Evolutionary conservation across 1,284 basidiomycete species (phyloP).

Genomic region (Heterobasidion parviporum): DNA sequence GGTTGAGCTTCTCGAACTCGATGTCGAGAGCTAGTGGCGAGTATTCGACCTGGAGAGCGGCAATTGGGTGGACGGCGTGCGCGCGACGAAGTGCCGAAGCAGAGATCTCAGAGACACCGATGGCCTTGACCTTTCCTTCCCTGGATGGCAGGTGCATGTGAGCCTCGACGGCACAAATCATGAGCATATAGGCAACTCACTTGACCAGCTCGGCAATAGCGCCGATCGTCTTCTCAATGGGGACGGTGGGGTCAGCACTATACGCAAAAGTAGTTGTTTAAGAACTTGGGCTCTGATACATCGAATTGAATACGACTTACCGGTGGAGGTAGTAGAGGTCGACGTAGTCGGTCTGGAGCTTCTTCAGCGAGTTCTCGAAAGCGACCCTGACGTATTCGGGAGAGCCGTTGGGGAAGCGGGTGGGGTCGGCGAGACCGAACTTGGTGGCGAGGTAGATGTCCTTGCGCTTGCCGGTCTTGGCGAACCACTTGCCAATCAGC

Average conservation of each 20-base stretch:
- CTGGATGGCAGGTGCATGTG: slow-evolving; percentile 5
- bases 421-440: slow-evolving; percentile 21
- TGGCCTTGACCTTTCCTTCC: slow-evolving; percentile 30
- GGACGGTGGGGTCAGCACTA: slow-evolving; percentile 18
- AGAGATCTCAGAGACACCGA: slow-evolving; percentile 36
- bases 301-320: slow-evolving; percentile 8
- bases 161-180: not conserved
- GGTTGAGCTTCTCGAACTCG: slow-evolving; percentile 36
- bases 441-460: slow-evolving; percentile 42
- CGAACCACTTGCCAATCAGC: slow-evolving; percentile 27
- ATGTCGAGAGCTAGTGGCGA: slow-evolving; percentile 44
- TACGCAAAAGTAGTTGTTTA: not conserved
- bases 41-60: slow-evolving; percentile 53
- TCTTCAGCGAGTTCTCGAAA: slow-evolving; percentile 25
- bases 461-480: slow-evolving; percentile 26
- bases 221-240: slow-evolving; percentile 21
- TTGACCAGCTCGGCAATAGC: slow-evolving; percentile 27
- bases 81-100: slow-evolving; percentile 44
- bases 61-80: slow-evolving; percentile 49
- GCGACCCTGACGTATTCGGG: slow-evolving; percentile 21
- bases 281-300: not conserved
- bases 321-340: slow-evolving; percentile 31
- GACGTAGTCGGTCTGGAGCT: slow-evolving; percentile 26
- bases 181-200: slow-evolving; percentile 9
- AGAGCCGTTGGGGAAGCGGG: slow-evolving; percentile 11